These are phyloP conservation scores for Tolypocladium paradoxum DNA, from an alignment of 2,329 filamentous ascomycete species.

Conservation along the genomic window DNA sequence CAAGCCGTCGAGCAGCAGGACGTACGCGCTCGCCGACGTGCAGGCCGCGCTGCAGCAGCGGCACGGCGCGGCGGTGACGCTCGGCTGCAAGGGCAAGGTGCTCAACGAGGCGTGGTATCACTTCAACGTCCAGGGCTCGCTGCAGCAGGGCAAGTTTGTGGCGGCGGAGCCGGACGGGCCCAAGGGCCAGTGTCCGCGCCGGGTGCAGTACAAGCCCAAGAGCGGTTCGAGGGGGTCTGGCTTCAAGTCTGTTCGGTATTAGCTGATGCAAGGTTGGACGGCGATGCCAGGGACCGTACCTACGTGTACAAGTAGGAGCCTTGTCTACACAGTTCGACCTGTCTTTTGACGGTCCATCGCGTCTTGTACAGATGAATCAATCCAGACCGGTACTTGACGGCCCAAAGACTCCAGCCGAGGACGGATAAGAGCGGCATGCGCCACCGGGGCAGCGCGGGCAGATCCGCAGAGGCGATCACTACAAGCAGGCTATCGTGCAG, in stretches of 20 bases:
- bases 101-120: conserved; percentile 52
- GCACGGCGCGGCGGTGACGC: conserved; percentile 43
- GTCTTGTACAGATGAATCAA: no score
- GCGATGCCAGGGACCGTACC: no score
- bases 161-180: conserved; percentile 43
- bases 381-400: no score
- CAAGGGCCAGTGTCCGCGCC: conserved; percentile 51
- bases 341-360: not conserved
- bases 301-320: no score
- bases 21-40: conserved; percentile 48
- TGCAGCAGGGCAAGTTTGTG: conserved; percentile 50
- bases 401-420: no score
- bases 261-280: no score
- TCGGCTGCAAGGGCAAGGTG: conserved; percentile 39
- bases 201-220: conserved; percentile 47
- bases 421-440: no score
- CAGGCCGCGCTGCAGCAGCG: conserved; percentile 43
- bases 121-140: conserved; percentile 47
- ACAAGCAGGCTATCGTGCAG: no score
- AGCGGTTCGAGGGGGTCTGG: not conserved
- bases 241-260: no score
- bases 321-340: not conserved
- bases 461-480: no score
- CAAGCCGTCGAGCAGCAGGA: conserved; percentile 38
- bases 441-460: no score